Conservation (phyloP, 495 filamentous ascomycete genomes). For the Tuber melanosporum region DNA sequence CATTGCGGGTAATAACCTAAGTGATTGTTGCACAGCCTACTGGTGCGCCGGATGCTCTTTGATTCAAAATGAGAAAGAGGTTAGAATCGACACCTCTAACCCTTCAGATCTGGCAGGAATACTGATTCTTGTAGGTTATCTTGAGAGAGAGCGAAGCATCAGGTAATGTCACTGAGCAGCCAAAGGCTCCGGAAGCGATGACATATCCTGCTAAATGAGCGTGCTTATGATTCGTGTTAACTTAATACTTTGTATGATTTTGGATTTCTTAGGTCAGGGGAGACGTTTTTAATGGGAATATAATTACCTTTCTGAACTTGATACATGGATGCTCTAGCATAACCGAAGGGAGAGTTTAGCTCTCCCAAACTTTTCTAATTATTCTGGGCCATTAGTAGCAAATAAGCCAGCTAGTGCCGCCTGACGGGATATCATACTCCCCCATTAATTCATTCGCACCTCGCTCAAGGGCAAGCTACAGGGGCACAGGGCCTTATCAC, state of each 20-base stretch:
- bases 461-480: not conserved
- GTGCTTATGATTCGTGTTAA: not conserved
- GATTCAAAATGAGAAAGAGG: conserved; percentile 1
- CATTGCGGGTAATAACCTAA: not conserved
- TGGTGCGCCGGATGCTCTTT: not conserved
- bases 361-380: not conserved
- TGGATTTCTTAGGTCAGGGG: not conserved
- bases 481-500: not conserved
- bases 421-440: not conserved
- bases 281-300: not conserved
- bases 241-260: not conserved
- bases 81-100: not conserved
- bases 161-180: not conserved
- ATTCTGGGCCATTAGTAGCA: not conserved
- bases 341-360: not conserved
- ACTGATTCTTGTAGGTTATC: not conserved
- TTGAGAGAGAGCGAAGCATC: not conserved
- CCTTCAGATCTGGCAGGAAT: not conserved
- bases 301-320: not conserved
- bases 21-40: not conserved
- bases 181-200: not conserved
- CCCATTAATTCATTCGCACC: not conserved
- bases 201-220: conserved; percentile 1
- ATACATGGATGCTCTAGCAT: not conserved
- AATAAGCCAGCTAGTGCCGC: not conserved